Percentiles rank a stretch among this genome's conserved stretches.
These are phyloP conservation scores for Aureobasidium sp. DNA, from an alignment of 2,329 filamentous ascomycete genomes.

Conservation along the genomic window DNA sequence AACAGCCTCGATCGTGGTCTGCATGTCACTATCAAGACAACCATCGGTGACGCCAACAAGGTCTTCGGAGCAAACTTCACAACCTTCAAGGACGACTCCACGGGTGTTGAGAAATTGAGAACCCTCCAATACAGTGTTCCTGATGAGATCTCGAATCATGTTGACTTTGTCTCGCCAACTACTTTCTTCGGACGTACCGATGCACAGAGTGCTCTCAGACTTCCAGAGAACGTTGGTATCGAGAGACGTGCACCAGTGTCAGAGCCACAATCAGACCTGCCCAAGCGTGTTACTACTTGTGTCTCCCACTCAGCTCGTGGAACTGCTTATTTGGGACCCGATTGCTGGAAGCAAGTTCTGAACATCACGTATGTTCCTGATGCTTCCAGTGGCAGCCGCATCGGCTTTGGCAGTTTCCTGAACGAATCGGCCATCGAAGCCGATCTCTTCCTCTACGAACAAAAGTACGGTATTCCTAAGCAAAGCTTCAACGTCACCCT, in stretches of 20 bases:
- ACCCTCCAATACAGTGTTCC: constrained; percentile 32
- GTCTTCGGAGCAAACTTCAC: constrained; percentile 54
- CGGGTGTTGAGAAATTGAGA: constrained; percentile 27
- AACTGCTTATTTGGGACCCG: constrained; percentile 16
- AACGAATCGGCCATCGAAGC: constrained; percentile 20
- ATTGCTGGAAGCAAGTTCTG: constrained; percentile 22
- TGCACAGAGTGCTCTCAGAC: constrained; percentile 13
- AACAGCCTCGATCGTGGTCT: constrained; percentile 48
- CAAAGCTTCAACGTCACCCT: constrained; percentile 50
- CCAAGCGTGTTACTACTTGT: constrained; percentile 14
- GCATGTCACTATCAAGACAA: constrained; percentile 55
- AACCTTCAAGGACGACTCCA: constrained; percentile 36
- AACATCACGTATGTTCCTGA: constrained; percentile 20
- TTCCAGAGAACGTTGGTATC: constrained; percentile 12
- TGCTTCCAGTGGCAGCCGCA: constrained; percentile 39
- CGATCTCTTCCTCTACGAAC: constrained; percentile 21
- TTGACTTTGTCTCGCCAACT: constrained; percentile 24
- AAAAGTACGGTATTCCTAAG: constrained; percentile 22
- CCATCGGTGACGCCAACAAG: constrained; percentile 46
- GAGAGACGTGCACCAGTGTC: not conserved
- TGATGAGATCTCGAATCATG: constrained; percentile 5
- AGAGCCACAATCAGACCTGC: constrained; percentile 3
- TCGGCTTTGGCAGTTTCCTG: constrained; percentile 39
- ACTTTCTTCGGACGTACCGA: constrained; percentile 21
- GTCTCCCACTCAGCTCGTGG: constrained; percentile 15